phyloP scores from a whole-genome alignment of 2,329 filamentous ascomycete genomes.

The Biscogniauxia sp. region DNA sequence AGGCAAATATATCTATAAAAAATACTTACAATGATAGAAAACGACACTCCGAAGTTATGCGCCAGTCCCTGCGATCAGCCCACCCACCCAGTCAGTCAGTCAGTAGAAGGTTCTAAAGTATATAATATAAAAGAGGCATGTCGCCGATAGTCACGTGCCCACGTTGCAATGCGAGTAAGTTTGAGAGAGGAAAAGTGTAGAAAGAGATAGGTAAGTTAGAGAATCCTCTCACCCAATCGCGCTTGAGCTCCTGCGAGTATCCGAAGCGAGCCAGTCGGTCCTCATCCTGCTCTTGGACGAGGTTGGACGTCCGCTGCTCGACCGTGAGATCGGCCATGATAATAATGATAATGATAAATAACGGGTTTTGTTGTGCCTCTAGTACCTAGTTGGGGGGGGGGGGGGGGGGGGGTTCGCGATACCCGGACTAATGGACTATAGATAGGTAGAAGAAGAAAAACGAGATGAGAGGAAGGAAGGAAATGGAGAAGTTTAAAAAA shows the following conservation, averaged over 20 bases:
- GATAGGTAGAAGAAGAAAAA: too few relatives aligned
- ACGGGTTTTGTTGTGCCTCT: too few relatives aligned
- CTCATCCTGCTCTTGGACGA: constrained; percentile 42
- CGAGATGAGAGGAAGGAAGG: too few relatives aligned
- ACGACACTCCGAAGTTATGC: constrained; percentile 62
- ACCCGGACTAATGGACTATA: too few relatives aligned
- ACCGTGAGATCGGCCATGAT: constrained; percentile 14
- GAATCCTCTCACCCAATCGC: constrained; percentile 44
- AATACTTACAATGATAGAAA: constrained; percentile 54
- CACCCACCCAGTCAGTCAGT: not conserved
- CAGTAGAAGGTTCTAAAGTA: not conserved
- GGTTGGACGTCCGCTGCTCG: constrained; percentile 27
- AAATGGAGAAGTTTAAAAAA: too few relatives aligned
- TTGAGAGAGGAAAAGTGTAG: not conserved
- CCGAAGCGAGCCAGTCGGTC: constrained; percentile 53
- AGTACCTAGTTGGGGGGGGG: too few relatives aligned
- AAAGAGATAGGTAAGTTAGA: too few relatives aligned
- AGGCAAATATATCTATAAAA: too few relatives aligned
- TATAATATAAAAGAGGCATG: not conserved
- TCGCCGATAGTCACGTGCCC: not conserved
- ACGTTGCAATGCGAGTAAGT: not conserved
- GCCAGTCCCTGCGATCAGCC: constrained; percentile 37
- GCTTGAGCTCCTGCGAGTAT: constrained; percentile 57
- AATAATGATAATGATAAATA: too few relatives aligned
- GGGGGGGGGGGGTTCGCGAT: too few relatives aligned